A percentile compares a stretch with the other conserved stretches of the same genome.
Evolutionary conservation across 192 early-diverging fungal genomes (phyloP).

Genomic region (Anaeromyces robustus): DNA sequence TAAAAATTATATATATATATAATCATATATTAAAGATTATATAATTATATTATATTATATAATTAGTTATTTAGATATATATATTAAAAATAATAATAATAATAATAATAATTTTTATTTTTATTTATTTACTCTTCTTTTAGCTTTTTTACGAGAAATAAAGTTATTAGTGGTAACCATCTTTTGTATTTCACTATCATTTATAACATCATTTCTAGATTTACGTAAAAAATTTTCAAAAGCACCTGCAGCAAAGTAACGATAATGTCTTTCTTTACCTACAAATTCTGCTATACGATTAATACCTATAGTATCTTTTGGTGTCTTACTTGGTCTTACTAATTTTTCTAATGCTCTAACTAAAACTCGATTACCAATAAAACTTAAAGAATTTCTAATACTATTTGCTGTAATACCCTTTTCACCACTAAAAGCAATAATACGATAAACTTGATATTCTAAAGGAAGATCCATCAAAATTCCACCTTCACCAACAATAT

Average conservation of each 20-base stretch:
- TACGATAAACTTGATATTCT: constrained; percentile 43
- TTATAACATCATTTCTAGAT: neutral
- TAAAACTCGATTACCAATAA: constrained; percentile 26
- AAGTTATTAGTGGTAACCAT: neutral
- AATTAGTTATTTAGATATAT: too few relatives aligned
- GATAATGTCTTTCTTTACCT: constrained; percentile 42
- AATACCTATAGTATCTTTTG: constrained; percentile 2
- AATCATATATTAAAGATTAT: too few relatives aligned
- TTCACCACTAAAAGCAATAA: constrained; percentile 28
- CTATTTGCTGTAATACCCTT: constrained; percentile 30
- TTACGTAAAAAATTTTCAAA: neutral
- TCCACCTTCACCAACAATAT: constrained; percentile 24
- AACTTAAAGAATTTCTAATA: constrained; percentile 26
- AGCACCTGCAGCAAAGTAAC: constrained; percentile 31
- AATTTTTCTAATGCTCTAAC: constrained; percentile 25
- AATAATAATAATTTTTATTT: too few relatives aligned
- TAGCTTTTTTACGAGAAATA: neutral
- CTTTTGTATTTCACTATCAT: neutral
- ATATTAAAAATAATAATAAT: too few relatives aligned
- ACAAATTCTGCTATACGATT: constrained; percentile 36
- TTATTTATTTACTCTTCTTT: neutral
- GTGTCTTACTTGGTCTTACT: constrained; percentile 15
- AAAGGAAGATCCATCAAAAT: constrained; percentile 35
- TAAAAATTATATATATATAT: too few relatives aligned
- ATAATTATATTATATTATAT: too few relatives aligned